These are phyloP conservation scores for Mrakia frigida DNA, from an alignment of 768 basidiomycete species.

Conservation along the genomic window DNA sequence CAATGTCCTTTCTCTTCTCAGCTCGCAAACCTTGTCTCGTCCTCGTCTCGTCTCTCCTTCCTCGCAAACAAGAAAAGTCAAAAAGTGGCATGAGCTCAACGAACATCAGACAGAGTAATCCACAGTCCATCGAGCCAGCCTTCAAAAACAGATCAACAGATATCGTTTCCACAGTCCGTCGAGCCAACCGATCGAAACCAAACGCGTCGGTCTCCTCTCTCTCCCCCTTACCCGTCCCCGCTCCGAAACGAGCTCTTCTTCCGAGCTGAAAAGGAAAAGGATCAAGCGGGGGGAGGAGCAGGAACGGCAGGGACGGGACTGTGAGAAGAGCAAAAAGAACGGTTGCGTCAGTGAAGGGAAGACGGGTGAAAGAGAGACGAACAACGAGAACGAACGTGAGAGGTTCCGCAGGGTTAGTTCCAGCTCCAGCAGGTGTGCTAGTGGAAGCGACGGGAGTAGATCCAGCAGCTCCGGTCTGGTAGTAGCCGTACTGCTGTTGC, in stretches of 20 bases:
- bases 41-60: too few relatives aligned
- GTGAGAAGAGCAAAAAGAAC: too few relatives aligned
- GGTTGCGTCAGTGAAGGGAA: background rate
- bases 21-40: too few relatives aligned
- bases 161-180: slow-evolving; percentile 23
- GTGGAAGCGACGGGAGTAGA: background rate
- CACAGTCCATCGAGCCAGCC: slow-evolving; percentile 8
- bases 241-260: background rate
- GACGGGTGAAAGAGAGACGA: background rate
- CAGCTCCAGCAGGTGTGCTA: slow-evolving; percentile 2
- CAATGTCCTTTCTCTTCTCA: too few relatives aligned
- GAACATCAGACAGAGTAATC: too few relatives aligned
- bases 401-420: background rate
- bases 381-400: background rate
- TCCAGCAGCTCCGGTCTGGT: slow-evolving; percentile 38
- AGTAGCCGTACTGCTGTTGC: slow-evolving; percentile 52
- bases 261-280: background rate
- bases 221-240: too few relatives aligned
- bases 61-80: too few relatives aligned
- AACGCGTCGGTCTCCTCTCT: too few relatives aligned
- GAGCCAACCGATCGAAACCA: background rate
- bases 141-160: too few relatives aligned
- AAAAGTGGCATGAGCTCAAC: too few relatives aligned
- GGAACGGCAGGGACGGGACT: slow-evolving; percentile 9
- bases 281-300: background rate